phyloP scores from a whole-genome alignment of 345 rosid species.

The Gossypium herbaceum region DNA sequence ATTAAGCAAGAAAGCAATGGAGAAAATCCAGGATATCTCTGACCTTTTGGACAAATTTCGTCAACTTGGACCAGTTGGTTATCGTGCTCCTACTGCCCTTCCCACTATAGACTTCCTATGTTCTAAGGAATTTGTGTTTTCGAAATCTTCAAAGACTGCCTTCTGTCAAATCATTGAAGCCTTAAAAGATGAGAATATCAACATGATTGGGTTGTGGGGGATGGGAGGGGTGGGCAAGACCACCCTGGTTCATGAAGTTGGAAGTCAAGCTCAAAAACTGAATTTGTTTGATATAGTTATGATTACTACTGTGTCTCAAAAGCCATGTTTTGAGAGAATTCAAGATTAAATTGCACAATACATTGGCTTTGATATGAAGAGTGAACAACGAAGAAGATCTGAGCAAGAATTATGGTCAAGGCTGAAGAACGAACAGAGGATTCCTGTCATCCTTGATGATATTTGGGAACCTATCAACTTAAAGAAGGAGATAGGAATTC shows the following conservation, averaged over 20 bases:
- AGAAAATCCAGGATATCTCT: too few relatives aligned
- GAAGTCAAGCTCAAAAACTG: not conserved
- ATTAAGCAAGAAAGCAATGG: not conserved
- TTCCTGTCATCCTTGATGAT: not conserved
- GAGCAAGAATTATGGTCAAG: not conserved
- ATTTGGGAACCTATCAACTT: not conserved
- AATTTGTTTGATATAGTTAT: not conserved
- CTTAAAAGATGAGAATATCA: not conserved
- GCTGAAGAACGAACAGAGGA: not conserved
- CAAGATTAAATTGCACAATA: slow-evolving; percentile 3
- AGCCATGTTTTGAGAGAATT: not conserved
- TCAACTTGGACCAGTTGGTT: not conserved
- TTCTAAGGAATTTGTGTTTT: not conserved
- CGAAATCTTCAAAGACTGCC: not conserved
- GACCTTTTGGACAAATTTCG: not conserved
- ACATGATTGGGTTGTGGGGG: not conserved
- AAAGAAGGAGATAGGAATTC: not conserved
- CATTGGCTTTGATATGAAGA: not conserved
- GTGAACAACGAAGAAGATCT: not conserved
- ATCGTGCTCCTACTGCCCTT: not conserved
- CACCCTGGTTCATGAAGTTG: not conserved
- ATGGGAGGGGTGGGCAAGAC: not conserved
- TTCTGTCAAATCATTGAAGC: not conserved
- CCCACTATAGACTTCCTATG: not conserved
- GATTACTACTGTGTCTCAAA: not conserved